These are phyloP conservation scores for Penicillium sp. DNA, from an alignment of 2,329 filamentous ascomycete species.

Conservation along the genomic window DNA sequence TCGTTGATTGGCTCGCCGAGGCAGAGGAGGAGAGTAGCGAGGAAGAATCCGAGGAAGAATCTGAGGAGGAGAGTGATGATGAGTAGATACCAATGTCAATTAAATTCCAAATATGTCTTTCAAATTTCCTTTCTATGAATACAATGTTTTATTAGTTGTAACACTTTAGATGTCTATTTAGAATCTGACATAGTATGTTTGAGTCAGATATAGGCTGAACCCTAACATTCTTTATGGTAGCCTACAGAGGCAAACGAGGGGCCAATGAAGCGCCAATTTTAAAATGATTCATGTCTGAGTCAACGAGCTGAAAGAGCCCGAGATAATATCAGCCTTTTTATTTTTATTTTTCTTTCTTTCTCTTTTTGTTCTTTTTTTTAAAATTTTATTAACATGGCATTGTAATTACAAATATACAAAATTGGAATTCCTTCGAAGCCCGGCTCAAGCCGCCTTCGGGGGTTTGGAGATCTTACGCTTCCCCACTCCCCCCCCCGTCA, in stretches of 20 bases:
- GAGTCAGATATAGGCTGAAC: not conserved
- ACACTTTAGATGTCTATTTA: too few species aligned
- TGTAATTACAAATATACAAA: not conserved
- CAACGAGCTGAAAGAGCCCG: not conserved
- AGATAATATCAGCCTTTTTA: not conserved
- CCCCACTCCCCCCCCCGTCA: slow-evolving; percentile 10
- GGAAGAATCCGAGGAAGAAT: slow-evolving; percentile 52
- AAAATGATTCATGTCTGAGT: not conserved
- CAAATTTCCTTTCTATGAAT: not conserved
- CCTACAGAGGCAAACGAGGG: slow-evolving; percentile 1
- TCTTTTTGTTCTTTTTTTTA: not conserved
- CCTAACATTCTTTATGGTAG: not conserved
- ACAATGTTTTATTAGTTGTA: not conserved
- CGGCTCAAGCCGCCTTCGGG: not conserved
- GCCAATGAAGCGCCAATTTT: not conserved
- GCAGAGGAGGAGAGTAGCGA: slow-evolving; percentile 68
- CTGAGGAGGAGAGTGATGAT: slow-evolving; percentile 42
- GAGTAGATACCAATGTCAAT: slow-evolving; percentile 17
- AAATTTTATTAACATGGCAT: not conserved
- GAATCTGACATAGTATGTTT: not conserved
- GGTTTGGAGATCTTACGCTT: slow-evolving; percentile 2
- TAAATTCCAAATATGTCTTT: slow-evolving; percentile 1
- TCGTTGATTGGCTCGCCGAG: slow-evolving; percentile 82
- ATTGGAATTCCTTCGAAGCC: not conserved
- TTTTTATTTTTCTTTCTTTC: not conserved